Base-by-base conservation (phyloP, 2,329 filamentous ascomycete species). In the Cryoendolithus antarcticus region DNA sequence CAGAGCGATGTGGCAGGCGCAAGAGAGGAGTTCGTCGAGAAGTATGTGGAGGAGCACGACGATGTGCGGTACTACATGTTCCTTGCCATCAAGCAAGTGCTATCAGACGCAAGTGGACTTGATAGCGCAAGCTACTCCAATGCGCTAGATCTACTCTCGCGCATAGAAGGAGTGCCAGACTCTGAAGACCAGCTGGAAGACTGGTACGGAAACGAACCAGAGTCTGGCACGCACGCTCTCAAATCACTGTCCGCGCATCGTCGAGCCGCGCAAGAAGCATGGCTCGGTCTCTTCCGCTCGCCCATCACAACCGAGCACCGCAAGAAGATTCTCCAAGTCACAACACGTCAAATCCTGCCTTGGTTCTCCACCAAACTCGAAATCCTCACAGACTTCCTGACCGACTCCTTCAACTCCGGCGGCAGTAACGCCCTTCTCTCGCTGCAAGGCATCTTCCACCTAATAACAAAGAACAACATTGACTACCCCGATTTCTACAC, bases 381-480 rank as follows among this genome's bases (percentile, higher is more conserved):
- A 55, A 71, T 93, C 31, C 71, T 98, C 28, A 86, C 94, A 71
- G 91, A 98, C 64, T 98, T 96, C 61, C 66, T 98, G 40, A 94
- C 86, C 11, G 85, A 91, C 62, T 93, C 80, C 24, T 96, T 93
- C 65, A 74, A 95, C 52, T 67, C 79, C 6, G 86, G 89, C 37
- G 91, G 91, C 33, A 82, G 86, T 9, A 86, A 80, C 35, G 89
- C 91, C 4, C 70, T 98, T 3, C 72, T 95, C 12, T 86, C 93
- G 2, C 70, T 98, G 1, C 93, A 85, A 1, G 91, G 91, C 38
- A 79, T 98, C 34, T 98, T 94, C 65, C 91, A 93, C 58, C 74
- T 98, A 38, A 96, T 98, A 51, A 80, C 84, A 48, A 77, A 91
- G 57, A 84, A 85, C 56, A 98, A 98, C 58, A 72, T 98, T 43